Evolutionary conservation across 306 rosid genomes (phyloP), one percentile per base, ranked within the genome.

Genomic region (Corylus heterophylla): DNA sequence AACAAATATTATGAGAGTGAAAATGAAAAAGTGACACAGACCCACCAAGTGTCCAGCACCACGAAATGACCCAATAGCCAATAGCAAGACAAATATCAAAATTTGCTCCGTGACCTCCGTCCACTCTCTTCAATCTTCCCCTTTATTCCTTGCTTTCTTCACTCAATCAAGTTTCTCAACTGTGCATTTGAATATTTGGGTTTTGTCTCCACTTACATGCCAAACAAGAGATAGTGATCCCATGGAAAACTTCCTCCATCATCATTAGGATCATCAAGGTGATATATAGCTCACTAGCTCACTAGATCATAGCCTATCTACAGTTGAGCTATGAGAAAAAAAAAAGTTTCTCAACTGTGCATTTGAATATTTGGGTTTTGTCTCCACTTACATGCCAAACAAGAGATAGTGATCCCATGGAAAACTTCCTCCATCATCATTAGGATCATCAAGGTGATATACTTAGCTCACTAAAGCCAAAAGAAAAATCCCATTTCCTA

Each of bases 81-180:
- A 18, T 14, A 67, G 25, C 3, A 8, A 18, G 42, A 42, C 27
- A n/a, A 10, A 39, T 7, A 8, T 48, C 44, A 6, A 42, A 42
- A 42, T 5, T 5, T 5, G 45, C 18, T 20, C 64, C 84, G 76
- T 68, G 79, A 80, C 17, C 12, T 45, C 45, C 45, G 59, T 44
- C 68, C 29, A 1, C 31, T 74, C 68, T 68, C 64, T 31, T 3
- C 35, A 31, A 31, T 31, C 35, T 35, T 20, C 51, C 78, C 22
- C 75, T 76, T 83, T 76, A 76, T 88, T 77, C 81, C 54, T 82
- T 77, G 55, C 84, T 18, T 82, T 74, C 25, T 16, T 18, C 18
- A 7, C 22, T 20, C 63, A 31, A 12, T 4, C 4, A 7, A 17
- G 10, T 48, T 48, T 71, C 18, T 71, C 25, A 35, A 42, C 55